phyloP scores from a whole-genome alignment of 2,329 filamentous ascomycete species.

The Cladosporium sp. region DNA sequence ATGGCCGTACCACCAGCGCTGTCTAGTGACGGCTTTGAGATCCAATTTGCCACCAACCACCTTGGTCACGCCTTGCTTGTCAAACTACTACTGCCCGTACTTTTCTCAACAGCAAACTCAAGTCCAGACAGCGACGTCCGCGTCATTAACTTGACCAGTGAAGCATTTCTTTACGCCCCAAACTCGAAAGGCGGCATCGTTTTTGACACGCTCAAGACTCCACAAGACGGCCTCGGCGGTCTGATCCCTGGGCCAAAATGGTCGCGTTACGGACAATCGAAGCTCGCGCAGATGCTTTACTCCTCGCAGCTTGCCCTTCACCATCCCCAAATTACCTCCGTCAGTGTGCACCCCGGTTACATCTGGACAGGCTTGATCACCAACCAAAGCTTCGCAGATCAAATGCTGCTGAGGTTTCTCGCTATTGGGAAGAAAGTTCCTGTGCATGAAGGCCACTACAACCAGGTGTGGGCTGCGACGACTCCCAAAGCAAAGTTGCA shows the following conservation, averaged over 20 bases:
- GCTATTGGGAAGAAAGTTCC: conserved; percentile 16
- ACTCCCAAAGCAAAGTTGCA: conserved; percentile 13
- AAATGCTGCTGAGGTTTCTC: conserved; percentile 15
- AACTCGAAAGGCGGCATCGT: conserved; percentile 21
- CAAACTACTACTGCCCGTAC: conserved; percentile 24
- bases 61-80: conserved; percentile 31
- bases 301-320: conserved; percentile 36
- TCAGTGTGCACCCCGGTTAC: conserved; percentile 40
- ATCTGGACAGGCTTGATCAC: conserved; percentile 35
- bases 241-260: conserved; percentile 23
- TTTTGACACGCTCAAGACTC: conserved; percentile 26
- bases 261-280: conserved; percentile 42
- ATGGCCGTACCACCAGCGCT: conserved; percentile 24
- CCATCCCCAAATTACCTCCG: conserved; percentile 34
- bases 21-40: conserved; percentile 30
- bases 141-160: conserved; percentile 26
- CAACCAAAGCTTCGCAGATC: conserved; percentile 17
- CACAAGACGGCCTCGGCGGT: conserved; percentile 14
- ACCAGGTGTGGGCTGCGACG: conserved; percentile 22
- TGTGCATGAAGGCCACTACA: conserved; percentile 20
- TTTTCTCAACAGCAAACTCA: conserved; percentile 23
- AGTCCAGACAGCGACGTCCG: conserved; percentile 22
- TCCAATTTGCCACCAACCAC: conserved; percentile 32
- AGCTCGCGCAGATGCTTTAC: conserved; percentile 46
- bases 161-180: conserved; percentile 20